These are phyloP conservation scores for Corylus americana DNA, from an alignment of 306 rosid species.

Conservation along the genomic window DNA sequence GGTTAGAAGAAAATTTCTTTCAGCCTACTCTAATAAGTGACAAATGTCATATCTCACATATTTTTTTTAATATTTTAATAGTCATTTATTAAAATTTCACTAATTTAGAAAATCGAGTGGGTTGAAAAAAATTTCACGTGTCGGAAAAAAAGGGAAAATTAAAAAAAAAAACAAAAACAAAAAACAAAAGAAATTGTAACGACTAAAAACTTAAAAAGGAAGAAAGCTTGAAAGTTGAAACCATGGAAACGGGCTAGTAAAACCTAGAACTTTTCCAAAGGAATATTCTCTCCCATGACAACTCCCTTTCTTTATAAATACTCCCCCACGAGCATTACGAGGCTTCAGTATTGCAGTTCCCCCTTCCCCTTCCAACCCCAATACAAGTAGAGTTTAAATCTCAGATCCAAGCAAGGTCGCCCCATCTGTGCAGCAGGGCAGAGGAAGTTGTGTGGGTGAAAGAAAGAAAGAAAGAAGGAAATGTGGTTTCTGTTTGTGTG, in stretches of 20 bases:
- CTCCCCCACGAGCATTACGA: not conserved
- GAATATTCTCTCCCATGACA: not conserved
- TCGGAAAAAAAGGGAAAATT: too few relatives aligned
- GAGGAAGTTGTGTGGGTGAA: too few relatives aligned
- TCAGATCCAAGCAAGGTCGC: not conserved
- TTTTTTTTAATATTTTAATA: too few relatives aligned
- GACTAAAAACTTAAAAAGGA: not conserved
- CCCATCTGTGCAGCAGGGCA: not conserved
- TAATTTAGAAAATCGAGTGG: too few relatives aligned
- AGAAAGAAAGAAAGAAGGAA: slow-evolving; percentile 32
- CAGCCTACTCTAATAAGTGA: too few relatives aligned
- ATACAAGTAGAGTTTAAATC: not conserved
- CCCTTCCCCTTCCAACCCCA: not conserved
- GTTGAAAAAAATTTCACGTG: too few relatives aligned
- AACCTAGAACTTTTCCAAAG: not conserved
- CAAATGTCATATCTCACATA: too few relatives aligned
- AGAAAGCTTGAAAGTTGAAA: too few relatives aligned
- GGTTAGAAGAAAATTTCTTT: too few relatives aligned
- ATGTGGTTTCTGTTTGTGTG: slow-evolving; percentile 71
- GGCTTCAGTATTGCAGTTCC: not conserved
- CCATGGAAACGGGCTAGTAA: not conserved
- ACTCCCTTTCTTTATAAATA: not conserved
- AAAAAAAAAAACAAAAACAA: too few relatives aligned
- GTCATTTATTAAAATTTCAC: too few relatives aligned
- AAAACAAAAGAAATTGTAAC: too few relatives aligned